Evolutionary conservation across 129 eudicot species (phyloP).

Genomic region (Pulicaria dysenterica): DNA sequence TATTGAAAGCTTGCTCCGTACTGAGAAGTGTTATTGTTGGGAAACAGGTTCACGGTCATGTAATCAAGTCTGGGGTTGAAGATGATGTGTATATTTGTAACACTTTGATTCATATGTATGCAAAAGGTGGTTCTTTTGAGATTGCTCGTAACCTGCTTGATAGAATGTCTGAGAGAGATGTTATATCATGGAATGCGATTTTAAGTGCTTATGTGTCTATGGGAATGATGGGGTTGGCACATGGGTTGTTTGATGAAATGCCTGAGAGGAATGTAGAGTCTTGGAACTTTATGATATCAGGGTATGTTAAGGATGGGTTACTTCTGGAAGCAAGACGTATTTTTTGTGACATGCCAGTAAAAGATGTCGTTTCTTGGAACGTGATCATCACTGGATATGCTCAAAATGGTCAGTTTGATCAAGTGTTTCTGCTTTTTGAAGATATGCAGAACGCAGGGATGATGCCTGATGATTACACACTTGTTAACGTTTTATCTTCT

Average conservation of each 20-base stretch:
- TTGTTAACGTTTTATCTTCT: conserved; percentile 44
- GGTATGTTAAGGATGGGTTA: conserved; percentile 39
- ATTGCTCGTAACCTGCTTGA: conserved; percentile 46
- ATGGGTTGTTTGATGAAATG: conserved; percentile 44
- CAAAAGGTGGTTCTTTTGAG: conserved; percentile 36
- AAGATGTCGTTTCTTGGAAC: conserved; percentile 54
- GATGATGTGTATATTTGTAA: conserved; percentile 39
- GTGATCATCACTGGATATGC: conserved; percentile 49
- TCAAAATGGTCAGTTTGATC: conserved; percentile 31
- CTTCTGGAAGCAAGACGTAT: conserved; percentile 42
- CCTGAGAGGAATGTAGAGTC: conserved; percentile 49
- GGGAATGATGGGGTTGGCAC: conserved; percentile 42
- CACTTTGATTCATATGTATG: conserved; percentile 50
- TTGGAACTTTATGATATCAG: conserved; percentile 55
- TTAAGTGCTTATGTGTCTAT: conserved; percentile 45
- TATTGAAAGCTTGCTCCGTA: conserved; percentile 47
- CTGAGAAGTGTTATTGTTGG: conserved; percentile 14
- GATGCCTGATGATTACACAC: conserved; percentile 42
- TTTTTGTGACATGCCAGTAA: conserved; percentile 43
- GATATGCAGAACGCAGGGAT: conserved; percentile 39
- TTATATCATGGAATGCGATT: conserved; percentile 49
- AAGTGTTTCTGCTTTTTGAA: conserved; percentile 47
- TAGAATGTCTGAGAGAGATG: conserved; percentile 41
- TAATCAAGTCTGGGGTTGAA: conserved; percentile 28
- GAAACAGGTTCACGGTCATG: conserved; percentile 43